Percentiles rank a stretch among this genome's conserved stretches.
Conservation (phyloP, 208 protist genomes). For the Acanthamoeba royreba region DNA sequence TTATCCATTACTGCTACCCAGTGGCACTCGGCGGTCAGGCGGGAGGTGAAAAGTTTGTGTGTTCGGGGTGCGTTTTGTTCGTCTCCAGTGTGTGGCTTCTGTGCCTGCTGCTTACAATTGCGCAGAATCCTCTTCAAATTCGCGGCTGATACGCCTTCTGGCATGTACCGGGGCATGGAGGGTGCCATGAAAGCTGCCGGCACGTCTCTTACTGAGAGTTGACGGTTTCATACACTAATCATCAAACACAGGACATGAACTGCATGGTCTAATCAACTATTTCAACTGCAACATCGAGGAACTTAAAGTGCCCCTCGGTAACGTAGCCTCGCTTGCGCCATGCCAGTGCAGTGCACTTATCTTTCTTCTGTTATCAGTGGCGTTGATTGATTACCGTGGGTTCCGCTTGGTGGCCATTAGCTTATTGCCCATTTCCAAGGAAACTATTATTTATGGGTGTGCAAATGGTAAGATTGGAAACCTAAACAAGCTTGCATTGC, state of each 20-base stretch:
- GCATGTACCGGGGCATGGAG: constrained; percentile 22
- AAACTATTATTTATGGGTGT: constrained; percentile 48
- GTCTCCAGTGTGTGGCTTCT: background rate
- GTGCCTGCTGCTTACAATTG: background rate
- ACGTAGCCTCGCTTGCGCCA: background rate
- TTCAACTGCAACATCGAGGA: constrained; percentile 38
- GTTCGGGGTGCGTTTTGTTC: background rate
- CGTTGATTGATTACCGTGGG: constrained; percentile 46
- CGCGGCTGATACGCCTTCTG: background rate
- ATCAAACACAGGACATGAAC: background rate
- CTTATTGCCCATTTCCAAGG: constrained; percentile 4
- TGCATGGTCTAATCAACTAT: constrained; percentile 45
- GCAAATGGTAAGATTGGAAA: background rate
- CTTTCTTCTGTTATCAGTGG: background rate
- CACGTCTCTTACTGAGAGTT: background rate
- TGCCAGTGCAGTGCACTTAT: background rate
- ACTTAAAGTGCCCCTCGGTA: constrained; percentile 18
- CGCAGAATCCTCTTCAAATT: constrained; percentile 38
- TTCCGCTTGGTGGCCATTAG: constrained; percentile 30
- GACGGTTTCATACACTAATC: background rate
- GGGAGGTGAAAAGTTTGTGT: constrained; percentile 38
- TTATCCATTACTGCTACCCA: too few species aligned
- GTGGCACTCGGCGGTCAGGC: constrained; percentile 44
- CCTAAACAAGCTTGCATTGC: background rate
- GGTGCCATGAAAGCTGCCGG: constrained; percentile 34